Conservation (phyloP, 345 rosid species). For the Populus pruinosa region DNA sequence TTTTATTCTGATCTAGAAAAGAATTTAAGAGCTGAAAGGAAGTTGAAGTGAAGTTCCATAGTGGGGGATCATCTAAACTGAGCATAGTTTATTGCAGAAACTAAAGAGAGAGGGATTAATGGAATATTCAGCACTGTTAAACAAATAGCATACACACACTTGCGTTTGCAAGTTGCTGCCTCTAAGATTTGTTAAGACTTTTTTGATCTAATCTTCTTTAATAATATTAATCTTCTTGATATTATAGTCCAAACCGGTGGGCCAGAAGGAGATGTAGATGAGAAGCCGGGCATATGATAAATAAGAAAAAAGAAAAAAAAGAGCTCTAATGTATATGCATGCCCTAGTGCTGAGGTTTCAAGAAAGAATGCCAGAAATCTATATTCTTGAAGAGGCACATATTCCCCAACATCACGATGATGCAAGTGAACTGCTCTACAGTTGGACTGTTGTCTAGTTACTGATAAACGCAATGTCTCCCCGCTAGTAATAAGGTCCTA, state of each 20-base stretch:
- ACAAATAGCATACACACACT: conserved; percentile 14
- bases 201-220: conserved; percentile 31
- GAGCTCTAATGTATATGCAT: background rate
- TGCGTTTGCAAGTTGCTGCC: conserved; percentile 44
- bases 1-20: conserved; percentile 4
- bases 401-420: conserved; percentile 8
- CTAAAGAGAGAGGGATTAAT: background rate
- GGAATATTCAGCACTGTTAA: conserved; percentile 21
- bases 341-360: background rate
- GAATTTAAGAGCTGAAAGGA: conserved; percentile 14
- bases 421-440: background rate
- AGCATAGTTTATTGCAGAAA: conserved; percentile 3
- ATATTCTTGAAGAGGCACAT: conserved; percentile 4
- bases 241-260: conserved; percentile 20
- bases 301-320: background rate
- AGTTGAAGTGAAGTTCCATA: conserved; percentile 10
- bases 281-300: background rate
- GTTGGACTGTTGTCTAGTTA: background rate
- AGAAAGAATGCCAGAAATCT: conserved; percentile 2
- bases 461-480: background rate
- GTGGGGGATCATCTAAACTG: conserved; percentile 46
- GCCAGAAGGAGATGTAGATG: conserved; percentile 12
- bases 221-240: background rate
- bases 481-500: background rate
- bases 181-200: conserved; percentile 32